Percentiles rank a stretch among this genome's conserved stretches.
These are phyloP conservation scores for Kwoniella sp. DNA, from an alignment of 768 basidiomycete species.

Conservation along the genomic window DNA sequence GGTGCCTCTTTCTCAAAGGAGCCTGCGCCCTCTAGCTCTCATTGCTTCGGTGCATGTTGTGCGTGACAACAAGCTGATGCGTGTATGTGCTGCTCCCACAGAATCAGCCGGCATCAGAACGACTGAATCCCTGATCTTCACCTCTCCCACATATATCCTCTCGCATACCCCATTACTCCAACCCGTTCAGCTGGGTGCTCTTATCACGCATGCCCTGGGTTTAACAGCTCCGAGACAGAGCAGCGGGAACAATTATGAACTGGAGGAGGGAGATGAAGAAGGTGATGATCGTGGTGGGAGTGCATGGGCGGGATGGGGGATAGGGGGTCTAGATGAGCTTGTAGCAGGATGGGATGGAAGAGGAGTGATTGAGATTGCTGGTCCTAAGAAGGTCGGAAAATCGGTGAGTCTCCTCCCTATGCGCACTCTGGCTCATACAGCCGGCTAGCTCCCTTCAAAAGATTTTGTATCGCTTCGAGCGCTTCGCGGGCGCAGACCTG, in stretches of 20 bases:
- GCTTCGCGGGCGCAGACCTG: too few relatives aligned
- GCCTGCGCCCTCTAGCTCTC: too few relatives aligned
- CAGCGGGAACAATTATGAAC: slow-evolving; percentile 9
- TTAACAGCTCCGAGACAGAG: slow-evolving; percentile 20
- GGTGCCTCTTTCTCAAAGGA: too few relatives aligned
- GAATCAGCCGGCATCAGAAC: slow-evolving; percentile 42
- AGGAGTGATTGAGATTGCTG: slow-evolving; percentile 42
- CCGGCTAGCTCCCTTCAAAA: not conserved
- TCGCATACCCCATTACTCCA: slow-evolving; percentile 21
- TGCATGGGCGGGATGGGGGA: slow-evolving; percentile 39
- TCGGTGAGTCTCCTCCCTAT: slow-evolving; percentile 28
- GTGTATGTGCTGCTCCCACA: not conserved
- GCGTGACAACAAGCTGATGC: too few relatives aligned
- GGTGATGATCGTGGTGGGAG: not conserved
- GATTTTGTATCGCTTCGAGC: too few relatives aligned
- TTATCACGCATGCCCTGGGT: slow-evolving; percentile 23
- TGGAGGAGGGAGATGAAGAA: not conserved
- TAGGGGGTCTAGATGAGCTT: slow-evolving; percentile 33
- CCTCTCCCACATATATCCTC: slow-evolving; percentile 25
- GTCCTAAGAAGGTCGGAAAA: slow-evolving; percentile 43
- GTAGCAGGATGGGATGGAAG: slow-evolving; percentile 39
- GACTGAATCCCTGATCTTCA: slow-evolving; percentile 46
- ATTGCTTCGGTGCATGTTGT: too few relatives aligned
- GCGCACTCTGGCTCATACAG: not conserved
- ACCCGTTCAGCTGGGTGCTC: slow-evolving; percentile 23